These are phyloP conservation scores for Stagonosporopsis vannaccii DNA, from an alignment of 2,329 filamentous ascomycete genomes.

Conservation along the genomic window DNA sequence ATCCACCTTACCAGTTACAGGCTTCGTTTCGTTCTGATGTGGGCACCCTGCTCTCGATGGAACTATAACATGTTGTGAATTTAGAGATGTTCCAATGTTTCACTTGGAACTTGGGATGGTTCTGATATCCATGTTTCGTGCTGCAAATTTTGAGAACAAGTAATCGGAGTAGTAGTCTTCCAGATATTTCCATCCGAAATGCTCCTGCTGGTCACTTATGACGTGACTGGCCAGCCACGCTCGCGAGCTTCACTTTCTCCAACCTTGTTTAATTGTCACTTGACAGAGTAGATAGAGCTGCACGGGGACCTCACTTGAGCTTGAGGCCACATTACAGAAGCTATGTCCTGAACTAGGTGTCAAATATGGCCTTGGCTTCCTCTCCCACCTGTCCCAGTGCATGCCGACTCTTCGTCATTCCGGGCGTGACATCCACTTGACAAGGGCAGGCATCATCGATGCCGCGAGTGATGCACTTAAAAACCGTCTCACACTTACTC, in stretches of 20 bases:
- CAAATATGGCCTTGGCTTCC: neutral
- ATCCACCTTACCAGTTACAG: conserved; percentile 16
- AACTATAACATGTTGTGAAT: no score
- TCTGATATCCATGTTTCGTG: neutral
- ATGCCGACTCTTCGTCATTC: neutral
- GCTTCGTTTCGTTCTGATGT: conserved; percentile 8
- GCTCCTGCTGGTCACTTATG: neutral
- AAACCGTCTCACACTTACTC: neutral
- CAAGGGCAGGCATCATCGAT: neutral
- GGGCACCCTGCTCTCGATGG: neutral
- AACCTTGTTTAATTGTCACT: no score
- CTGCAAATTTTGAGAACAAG: neutral
- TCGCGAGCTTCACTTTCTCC: no score
- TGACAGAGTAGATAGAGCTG: neutral
- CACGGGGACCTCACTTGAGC: neutral
- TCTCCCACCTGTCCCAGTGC: neutral
- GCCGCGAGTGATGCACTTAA: neutral
- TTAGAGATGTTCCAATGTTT: neutral
- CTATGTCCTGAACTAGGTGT: neutral
- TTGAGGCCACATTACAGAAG: neutral
- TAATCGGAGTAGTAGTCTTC: neutral
- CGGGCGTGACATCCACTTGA: neutral
- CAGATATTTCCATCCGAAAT: neutral
- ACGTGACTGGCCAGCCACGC: neutral
- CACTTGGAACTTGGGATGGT: neutral